These are phyloP conservation scores for Euphorbia corollata DNA, from an alignment of 441 rosid genomes.

Conservation along the genomic window DNA sequence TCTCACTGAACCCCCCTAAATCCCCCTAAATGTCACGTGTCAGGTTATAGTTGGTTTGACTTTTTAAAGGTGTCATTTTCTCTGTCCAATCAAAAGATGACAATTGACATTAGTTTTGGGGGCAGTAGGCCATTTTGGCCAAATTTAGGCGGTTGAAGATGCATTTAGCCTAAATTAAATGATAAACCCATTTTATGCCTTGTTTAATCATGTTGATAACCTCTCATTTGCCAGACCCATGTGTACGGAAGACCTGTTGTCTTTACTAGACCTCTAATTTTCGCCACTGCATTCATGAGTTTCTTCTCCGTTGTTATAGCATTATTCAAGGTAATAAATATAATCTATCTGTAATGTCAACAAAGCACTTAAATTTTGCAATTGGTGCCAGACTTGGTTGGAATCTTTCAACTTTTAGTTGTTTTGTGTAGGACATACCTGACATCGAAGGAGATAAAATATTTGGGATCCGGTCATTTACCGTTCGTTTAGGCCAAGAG, in stretches of 20 bases:
- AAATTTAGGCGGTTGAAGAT: too few species aligned
- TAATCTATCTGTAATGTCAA: not conserved
- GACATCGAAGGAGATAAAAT: constrained; percentile 90
- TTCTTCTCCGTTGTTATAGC: constrained; percentile 95
- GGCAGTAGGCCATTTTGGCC: too few species aligned
- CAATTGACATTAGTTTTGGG: too few species aligned
- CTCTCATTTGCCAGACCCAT: constrained; percentile 51
- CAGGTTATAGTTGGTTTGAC: too few species aligned
- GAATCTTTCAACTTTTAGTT: constrained; percentile 12
- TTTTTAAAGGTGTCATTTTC: too few species aligned
- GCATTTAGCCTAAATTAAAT: too few species aligned
- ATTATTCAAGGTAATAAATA: constrained; percentile 65
- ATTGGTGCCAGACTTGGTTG: not conserved
- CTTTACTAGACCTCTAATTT: constrained; percentile 66
- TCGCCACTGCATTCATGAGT: constrained; percentile 94
- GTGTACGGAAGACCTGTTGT: constrained; percentile 57
- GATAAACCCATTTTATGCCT: not conserved
- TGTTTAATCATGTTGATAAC: not conserved
- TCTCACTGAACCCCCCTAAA: too few species aligned
- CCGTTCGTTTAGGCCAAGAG: constrained; percentile 77
- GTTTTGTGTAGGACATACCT: constrained; percentile 67
- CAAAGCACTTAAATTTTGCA: not conserved
- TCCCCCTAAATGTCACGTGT: too few species aligned
- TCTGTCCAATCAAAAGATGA: too few species aligned
- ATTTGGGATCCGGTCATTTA: constrained; percentile 74